Evolutionary conservation across 441 rosid genomes (phyloP).

Genomic region (Manihot esculenta): DNA sequence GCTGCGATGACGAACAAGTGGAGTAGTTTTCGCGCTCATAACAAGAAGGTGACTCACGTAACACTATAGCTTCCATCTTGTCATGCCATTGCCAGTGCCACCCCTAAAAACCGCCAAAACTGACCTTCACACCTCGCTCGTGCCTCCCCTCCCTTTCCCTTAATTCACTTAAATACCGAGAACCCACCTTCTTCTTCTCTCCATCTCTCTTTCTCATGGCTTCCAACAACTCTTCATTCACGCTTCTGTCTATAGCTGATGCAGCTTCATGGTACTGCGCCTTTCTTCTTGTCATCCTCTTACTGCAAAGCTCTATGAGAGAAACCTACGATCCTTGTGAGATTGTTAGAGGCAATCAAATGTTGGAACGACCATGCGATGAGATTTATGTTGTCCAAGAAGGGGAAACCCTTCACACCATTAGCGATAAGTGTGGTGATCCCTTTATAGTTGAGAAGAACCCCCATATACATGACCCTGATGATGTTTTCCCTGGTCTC

Average conservation of each 20-base stretch:
- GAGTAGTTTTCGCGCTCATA: background rate
- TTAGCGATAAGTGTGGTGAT: conserved; percentile 59
- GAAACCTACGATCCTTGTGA: conserved; percentile 8
- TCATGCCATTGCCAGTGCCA: background rate
- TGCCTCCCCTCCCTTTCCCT: background rate
- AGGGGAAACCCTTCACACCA: conserved; percentile 59
- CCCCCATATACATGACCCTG: conserved; percentile 68
- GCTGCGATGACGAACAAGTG: background rate
- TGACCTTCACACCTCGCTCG: conserved; percentile 30
- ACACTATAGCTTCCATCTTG: conserved; percentile 28
- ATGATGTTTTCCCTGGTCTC: conserved; percentile 63
- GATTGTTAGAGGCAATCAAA: conserved; percentile 16
- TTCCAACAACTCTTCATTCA: background rate
- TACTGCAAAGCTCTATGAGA: conserved; percentile 29
- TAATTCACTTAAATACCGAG: background rate
- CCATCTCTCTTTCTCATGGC: conserved; percentile 17
- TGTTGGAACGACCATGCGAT: conserved; percentile 36
- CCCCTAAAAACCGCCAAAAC: conserved; percentile 24
- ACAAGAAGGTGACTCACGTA: conserved; percentile 29
- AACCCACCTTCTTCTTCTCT: background rate
- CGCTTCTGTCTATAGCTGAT: conserved; percentile 29
- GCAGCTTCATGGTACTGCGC: conserved; percentile 44
- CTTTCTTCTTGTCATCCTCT: conserved; percentile 31
- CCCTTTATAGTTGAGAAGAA: conserved; percentile 58
- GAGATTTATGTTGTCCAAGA: conserved; percentile 57